Conservation (phyloP, 2,329 filamentous ascomycete species). For the Penicillium sp. region DNA sequence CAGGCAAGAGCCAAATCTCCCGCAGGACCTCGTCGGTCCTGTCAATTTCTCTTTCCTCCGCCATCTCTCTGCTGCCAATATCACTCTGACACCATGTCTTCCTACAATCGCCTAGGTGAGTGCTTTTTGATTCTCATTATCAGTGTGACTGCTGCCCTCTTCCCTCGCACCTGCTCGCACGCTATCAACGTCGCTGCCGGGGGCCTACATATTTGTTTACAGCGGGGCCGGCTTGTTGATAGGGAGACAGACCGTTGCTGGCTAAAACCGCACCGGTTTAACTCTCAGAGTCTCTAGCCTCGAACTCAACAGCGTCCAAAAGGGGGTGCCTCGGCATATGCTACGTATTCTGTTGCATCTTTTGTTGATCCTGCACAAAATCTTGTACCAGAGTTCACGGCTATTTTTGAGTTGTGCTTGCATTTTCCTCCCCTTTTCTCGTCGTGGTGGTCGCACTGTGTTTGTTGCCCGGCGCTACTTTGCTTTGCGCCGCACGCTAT, state of each 20-base stretch:
- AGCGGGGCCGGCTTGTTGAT: slow-evolving; percentile 6
- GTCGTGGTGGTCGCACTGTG: background rate
- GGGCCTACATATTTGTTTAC: slow-evolving; percentile 14
- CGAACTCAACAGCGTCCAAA: background rate
- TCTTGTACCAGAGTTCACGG: too few species aligned
- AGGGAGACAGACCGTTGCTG: slow-evolving; percentile 8
- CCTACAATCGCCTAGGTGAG: slow-evolving; percentile 16
- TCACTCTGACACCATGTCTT: slow-evolving; percentile 7
- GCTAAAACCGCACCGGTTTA: slow-evolving; percentile 6
- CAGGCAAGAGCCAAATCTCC: background rate
- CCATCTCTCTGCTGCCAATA: background rate
- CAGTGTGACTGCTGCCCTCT: background rate
- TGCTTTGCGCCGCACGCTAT: background rate
- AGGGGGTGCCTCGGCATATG: background rate
- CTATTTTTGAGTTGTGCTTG: too few species aligned
- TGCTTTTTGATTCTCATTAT: background rate
- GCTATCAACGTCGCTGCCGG: background rate
- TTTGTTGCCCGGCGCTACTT: background rate
- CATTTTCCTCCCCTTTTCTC: background rate
- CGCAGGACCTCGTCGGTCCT: background rate
- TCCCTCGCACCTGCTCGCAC: background rate
- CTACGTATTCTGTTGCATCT: background rate
- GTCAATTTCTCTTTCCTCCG: background rate
- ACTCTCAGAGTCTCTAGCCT: slow-evolving; percentile 6
- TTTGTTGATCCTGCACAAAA: background rate